phyloP scores from a whole-genome alignment of 192 early-diverging fungal species.

The Backusella morwellensis region DNA sequence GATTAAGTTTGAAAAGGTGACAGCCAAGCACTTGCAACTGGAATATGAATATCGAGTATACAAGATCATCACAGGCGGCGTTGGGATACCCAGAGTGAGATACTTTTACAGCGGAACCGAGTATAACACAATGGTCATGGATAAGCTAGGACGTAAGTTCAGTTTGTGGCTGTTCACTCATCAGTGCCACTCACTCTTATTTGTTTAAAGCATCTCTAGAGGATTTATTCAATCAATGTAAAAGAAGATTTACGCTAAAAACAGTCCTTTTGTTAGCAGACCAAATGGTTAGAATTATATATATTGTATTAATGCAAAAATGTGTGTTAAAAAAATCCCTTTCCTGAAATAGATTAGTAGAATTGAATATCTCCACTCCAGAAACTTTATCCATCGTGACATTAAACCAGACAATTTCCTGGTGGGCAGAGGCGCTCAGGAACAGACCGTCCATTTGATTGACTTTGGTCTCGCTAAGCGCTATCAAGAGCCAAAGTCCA shows the following conservation, averaged over 20 bases:
- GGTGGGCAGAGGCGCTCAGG: slow-evolving; percentile 79
- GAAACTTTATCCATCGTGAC: slow-evolving; percentile 88
- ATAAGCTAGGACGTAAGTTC: slow-evolving; percentile 70
- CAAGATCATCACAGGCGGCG: slow-evolving; percentile 89
- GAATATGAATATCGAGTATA: slow-evolving; percentile 98
- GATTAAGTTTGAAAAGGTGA: slow-evolving; percentile 91
- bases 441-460: slow-evolving; percentile 81
- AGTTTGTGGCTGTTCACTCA: no score
- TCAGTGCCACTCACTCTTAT: background rate
- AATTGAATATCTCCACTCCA: slow-evolving; percentile 72
- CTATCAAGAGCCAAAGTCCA: slow-evolving; percentile 80
- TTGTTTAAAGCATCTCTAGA: slow-evolving; percentile 61
- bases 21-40: slow-evolving; percentile 94
- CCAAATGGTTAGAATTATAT: slow-evolving; percentile 63
- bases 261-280: slow-evolving; percentile 85
- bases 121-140: slow-evolving; percentile 86
- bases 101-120: slow-evolving; percentile 79
- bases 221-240: slow-evolving; percentile 90
- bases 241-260: slow-evolving; percentile 83
- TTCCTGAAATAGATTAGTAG: slow-evolving; percentile 46
- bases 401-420: slow-evolving; percentile 94
- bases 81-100: slow-evolving; percentile 85
- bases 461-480: slow-evolving; percentile 91
- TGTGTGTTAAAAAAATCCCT: background rate
- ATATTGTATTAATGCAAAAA: background rate